Base-by-base conservation (phyloP, 2,329 filamentous ascomycete genomes). In the Rosellinia necatrix region DNA sequence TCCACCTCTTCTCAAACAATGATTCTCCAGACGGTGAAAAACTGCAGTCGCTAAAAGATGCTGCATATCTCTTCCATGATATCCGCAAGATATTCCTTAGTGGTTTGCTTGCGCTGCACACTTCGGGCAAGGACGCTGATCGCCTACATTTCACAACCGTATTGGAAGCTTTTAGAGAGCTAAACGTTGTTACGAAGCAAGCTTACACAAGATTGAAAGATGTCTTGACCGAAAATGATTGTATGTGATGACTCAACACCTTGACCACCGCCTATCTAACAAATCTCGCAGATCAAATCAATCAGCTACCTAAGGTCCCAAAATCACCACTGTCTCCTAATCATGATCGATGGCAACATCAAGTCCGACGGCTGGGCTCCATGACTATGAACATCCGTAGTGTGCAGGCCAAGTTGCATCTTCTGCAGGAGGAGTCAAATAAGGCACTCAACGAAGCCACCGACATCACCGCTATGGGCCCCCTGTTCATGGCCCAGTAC, bases 331-430 rank as follows among this genome's bases (percentile, higher is more conserved):
- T 88, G 22, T 88, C 88, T 2, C 90, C 92, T 2, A 83, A 84
- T n/a, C 87, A 88, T 49, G 92, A 97, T 68, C 86, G 91, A 58
- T 87, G 93, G 78, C 88, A 92, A 53, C 87, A 89, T 51, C 93
- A 96, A 71, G 83, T 97, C 55, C 88, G 91, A 58, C 93, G 96
- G 70, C 84, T 99, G 37, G 91, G 90, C 68, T 90, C 89, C 1
- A 80, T 99, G 29, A 96, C 92, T 0, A 90, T 92, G 52, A 92
- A 92, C 13, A 96, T 97, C 59, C 87, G 92, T 24, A 90, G 91
- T 9, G 80, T 99, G 44, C 93, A 97, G 73, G 94, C 94, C 30
- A 99, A 97, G 73, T 86, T 99, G 77, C 92, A 96, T 58, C 80
- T 99, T 6, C 76, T 97, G 51, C 86, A 91, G 46, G 94, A 99